Evolutionary conservation across 2,329 filamentous ascomycete species (phyloP).

Genomic region (Trichophyton simii): DNA sequence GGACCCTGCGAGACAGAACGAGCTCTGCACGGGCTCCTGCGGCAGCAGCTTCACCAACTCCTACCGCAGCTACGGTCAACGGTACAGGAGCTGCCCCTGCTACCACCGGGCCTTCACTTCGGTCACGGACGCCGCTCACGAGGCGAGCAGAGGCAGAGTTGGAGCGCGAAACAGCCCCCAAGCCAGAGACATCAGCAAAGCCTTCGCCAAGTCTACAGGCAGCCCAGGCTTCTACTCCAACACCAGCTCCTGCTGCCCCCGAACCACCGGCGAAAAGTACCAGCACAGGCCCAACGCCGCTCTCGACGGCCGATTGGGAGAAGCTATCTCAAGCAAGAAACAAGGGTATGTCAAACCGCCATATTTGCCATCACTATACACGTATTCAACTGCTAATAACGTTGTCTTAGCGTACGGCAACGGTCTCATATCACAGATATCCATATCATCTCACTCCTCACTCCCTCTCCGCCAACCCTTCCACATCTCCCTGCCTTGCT

Average conservation of each 20-base stretch:
- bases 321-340: neutral
- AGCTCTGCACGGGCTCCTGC: neutral
- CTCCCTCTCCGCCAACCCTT: conserved; percentile 48
- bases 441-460: conserved; percentile 54
- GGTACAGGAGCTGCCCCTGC: neutral
- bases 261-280: neutral
- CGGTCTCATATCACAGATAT: conserved; percentile 55
- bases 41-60: conserved; percentile 4
- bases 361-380: neutral
- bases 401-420: conserved; percentile 37
- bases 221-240: neutral
- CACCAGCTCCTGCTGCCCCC: neutral
- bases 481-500: conserved; percentile 52
- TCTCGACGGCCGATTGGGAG: neutral
- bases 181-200: neutral
- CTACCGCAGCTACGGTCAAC: neutral
- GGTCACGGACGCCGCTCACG: neutral
- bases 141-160: neutral
- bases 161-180: neutral
- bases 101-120: neutral
- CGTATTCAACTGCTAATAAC: neutral
- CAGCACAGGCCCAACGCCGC: neutral
- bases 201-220: neutral
- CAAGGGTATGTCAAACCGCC: neutral
- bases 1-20: conserved; percentile 27